phyloP scores from a whole-genome alignment of 768 basidiomycete genomes.

The Paxillus rubicundulus region DNA sequence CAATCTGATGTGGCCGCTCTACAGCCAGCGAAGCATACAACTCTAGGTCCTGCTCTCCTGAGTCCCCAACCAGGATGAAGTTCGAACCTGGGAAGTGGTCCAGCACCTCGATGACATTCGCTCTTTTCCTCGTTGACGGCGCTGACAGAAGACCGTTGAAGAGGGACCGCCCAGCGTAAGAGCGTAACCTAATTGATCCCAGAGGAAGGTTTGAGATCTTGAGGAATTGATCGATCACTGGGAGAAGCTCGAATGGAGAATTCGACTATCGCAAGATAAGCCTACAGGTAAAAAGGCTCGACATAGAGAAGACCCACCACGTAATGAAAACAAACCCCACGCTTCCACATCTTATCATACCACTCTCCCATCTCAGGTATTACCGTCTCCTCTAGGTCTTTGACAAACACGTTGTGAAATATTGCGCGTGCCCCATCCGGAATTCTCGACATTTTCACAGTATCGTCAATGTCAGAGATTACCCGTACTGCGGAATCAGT shows the following conservation, averaged over 20 bases:
- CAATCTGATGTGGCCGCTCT: conserved; percentile 65
- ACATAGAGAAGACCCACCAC: conserved; percentile 55
- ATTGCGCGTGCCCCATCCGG: conserved; percentile 73
- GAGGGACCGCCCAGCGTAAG: conserved; percentile 80
- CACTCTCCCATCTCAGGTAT: conserved; percentile 84
- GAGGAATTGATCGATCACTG: conserved; percentile 76
- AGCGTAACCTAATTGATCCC: conserved; percentile 78
- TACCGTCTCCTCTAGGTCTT: conserved; percentile 71
- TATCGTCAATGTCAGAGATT: conserved; percentile 95
- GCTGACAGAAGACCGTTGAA: conserved; percentile 82
- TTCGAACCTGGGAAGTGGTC: conserved; percentile 67
- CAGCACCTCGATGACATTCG: conserved; percentile 74
- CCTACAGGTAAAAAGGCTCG: background rate
- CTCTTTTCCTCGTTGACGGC: conserved; percentile 79
- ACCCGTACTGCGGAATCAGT: conserved; percentile 68
- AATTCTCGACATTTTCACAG: conserved; percentile 68
- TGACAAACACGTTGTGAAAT: conserved; percentile 91
- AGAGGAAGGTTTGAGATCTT: conserved; percentile 63
- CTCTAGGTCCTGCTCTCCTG: conserved; percentile 94
- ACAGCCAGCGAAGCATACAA: conserved; percentile 76
- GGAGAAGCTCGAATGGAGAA: conserved; percentile 80
- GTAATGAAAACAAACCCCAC: conserved; percentile 82
- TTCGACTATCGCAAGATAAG: conserved; percentile 61
- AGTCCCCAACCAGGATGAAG: conserved; percentile 89
- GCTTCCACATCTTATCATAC: conserved; percentile 65